Conservation (phyloP, 2,329 filamentous ascomycete species). For the Canariomyces notabilis region DNA sequence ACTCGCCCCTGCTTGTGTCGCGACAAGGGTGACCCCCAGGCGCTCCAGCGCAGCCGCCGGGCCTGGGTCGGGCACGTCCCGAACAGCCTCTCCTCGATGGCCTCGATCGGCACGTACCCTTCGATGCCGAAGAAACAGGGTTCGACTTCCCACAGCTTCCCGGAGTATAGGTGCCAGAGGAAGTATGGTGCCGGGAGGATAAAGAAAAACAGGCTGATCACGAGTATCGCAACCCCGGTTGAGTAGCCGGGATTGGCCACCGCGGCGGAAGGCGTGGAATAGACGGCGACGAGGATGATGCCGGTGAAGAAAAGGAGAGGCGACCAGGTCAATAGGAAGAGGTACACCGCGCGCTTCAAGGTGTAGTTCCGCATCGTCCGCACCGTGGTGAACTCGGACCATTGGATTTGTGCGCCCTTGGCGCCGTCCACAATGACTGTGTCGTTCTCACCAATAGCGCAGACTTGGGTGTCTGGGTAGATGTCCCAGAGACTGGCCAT, state of each 20-base stretch:
- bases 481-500: conserved; percentile 33
- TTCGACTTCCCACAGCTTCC: conserved; percentile 11
- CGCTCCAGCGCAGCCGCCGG: conserved; percentile 8
- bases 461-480: conserved; percentile 30
- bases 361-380: conserved; percentile 23
- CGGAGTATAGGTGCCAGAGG: conserved; percentile 19
- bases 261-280: conserved; percentile 24
- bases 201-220: conserved; percentile 7
- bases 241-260: conserved; percentile 28
- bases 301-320: conserved; percentile 31
- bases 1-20: conserved; percentile 1
- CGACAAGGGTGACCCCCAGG: conserved; percentile 7
- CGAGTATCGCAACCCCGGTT: conserved; percentile 27
- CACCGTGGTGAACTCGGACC: conserved; percentile 30
- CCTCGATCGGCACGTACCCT: conserved; percentile 12
- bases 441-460: conserved; percentile 31
- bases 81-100: conserved; percentile 9
- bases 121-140: conserved; percentile 16
- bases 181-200: conserved; percentile 16
- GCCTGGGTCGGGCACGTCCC: not conserved
- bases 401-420: conserved; percentile 29
- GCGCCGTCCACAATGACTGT: conserved; percentile 33
- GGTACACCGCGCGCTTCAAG: not conserved
- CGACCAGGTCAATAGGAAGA: conserved; percentile 1
- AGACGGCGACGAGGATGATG: conserved; percentile 24